A percentile compares a stretch with the other conserved stretches of the same genome.
These are phyloP conservation scores for Sordariomycetes sp. DNA, from an alignment of 2,329 filamentous ascomycete genomes.

Conservation along the genomic window DNA sequence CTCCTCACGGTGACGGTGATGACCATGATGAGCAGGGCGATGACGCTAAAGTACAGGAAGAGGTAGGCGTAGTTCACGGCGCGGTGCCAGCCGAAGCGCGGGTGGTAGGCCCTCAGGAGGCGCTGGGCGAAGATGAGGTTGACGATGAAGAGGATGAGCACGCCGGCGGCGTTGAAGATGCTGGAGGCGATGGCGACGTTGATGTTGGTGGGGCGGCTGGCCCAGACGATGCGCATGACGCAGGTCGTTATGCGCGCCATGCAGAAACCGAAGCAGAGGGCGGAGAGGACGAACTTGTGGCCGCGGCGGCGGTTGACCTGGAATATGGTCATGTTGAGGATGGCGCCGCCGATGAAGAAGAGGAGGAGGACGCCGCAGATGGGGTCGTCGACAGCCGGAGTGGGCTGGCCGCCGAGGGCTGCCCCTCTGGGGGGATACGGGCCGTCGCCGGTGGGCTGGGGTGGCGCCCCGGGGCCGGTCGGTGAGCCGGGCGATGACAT, in stretches of 20 bases:
- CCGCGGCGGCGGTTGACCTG: constrained; percentile 33
- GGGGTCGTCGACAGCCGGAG: constrained; percentile 48
- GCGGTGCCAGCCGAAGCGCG: constrained; percentile 57
- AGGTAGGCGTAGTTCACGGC: constrained; percentile 41
- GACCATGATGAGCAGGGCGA: constrained; percentile 51
- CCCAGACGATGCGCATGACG: constrained; percentile 41
- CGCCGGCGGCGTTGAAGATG: constrained; percentile 64
- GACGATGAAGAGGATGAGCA: constrained; percentile 46
- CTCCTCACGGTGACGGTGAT: constrained; percentile 53
- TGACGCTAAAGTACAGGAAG: constrained; percentile 45
- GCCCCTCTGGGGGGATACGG: constrained; percentile 26
- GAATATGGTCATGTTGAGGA: constrained; percentile 47
- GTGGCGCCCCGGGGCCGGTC: background rate
- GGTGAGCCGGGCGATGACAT: background rate
- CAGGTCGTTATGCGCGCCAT: constrained; percentile 42
- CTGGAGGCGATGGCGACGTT: constrained; percentile 45
- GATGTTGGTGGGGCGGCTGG: constrained; percentile 25
- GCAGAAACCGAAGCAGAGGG: constrained; percentile 47
- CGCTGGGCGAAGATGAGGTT: constrained; percentile 67
- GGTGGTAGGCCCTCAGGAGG: constrained; percentile 63
- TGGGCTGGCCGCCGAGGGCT: constrained; percentile 46
- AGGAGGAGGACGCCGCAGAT: constrained; percentile 52
- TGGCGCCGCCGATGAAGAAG: constrained; percentile 43
- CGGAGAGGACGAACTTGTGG: constrained; percentile 51
- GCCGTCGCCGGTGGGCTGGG: background rate